Percentiles rank a stretch among this genome's conserved stretches.
These are phyloP conservation scores for Syzygium grande DNA, from an alignment of 345 rosid genomes.

Conservation along the genomic window DNA sequence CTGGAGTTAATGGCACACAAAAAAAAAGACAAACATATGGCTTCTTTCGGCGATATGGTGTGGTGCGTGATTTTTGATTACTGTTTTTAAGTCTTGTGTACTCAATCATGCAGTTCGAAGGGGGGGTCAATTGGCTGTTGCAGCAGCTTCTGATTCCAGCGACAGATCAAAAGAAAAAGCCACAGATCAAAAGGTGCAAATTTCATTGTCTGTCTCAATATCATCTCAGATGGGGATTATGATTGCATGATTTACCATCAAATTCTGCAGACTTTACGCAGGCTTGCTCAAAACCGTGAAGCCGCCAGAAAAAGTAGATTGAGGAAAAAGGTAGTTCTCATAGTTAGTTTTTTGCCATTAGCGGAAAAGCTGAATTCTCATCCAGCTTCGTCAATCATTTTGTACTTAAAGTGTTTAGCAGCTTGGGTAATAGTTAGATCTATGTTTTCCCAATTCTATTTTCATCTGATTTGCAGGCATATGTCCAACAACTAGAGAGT, in stretches of 20 bases:
- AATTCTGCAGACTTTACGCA: conserved; percentile 58
- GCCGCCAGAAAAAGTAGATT: conserved; percentile 97
- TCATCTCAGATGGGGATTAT: background rate
- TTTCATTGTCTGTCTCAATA: background rate
- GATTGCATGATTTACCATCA: background rate
- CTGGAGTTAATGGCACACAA: background rate
- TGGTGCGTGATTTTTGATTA: background rate
- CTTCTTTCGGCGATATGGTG: background rate
- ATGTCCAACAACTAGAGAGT: conserved; percentile 89
- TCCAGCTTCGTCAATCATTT: background rate
- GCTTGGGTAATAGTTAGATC: background rate
- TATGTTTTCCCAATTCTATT: background rate
- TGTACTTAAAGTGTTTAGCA: background rate
- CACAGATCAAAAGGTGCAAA: conserved; percentile 74
- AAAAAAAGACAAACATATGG: background rate
- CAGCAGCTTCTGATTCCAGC: conserved; percentile 71
- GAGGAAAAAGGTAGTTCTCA: conserved; percentile 66
- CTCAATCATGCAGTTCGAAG: conserved; percentile 47
- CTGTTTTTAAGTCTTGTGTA: background rate
- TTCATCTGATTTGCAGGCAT: conserved; percentile 37
- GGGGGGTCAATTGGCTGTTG: conserved; percentile 39
- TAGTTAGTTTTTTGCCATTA: background rate
- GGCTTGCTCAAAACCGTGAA: conserved; percentile 99
- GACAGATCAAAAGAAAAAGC: conserved; percentile 85
- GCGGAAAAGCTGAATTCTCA: background rate